These are phyloP conservation scores for Mariannaea elegans DNA, from an alignment of 2,329 filamentous ascomycete genomes.

Conservation along the genomic window DNA sequence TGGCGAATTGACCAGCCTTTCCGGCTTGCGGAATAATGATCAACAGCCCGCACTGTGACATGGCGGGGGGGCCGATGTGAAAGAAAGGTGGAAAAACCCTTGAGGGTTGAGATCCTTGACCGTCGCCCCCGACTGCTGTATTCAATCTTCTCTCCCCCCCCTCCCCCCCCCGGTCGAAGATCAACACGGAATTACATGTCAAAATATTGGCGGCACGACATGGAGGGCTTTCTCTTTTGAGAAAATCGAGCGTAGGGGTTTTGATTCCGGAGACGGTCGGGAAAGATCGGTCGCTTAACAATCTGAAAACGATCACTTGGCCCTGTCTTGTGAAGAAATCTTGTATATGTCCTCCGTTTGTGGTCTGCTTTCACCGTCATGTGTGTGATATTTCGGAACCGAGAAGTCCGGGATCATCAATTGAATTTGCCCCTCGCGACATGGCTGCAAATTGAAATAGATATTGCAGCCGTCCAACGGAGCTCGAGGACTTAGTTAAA, in stretches of 20 bases:
- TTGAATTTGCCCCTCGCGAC: constrained; percentile 14
- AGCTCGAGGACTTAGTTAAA: constrained; percentile 4
- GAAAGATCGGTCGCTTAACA: constrained; percentile 26
- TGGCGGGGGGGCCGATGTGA: constrained; percentile 30
- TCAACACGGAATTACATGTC: constrained; percentile 25
- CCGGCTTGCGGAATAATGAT: constrained; percentile 18
- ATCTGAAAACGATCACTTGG: constrained; percentile 24
- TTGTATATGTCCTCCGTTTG: neutral
- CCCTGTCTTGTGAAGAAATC: constrained; percentile 24
- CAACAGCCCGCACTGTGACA: constrained; percentile 34
- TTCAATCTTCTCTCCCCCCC: constrained; percentile 7
- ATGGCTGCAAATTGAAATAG: constrained; percentile 20
- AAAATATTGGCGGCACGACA: constrained; percentile 19
- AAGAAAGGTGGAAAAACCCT: constrained; percentile 28
- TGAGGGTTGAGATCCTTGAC: constrained; percentile 29
- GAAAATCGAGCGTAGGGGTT: constrained; percentile 5
- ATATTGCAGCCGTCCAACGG: constrained; percentile 17
- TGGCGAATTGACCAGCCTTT: constrained; percentile 29
- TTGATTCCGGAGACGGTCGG: constrained; percentile 21
- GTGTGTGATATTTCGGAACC: constrained; percentile 19
- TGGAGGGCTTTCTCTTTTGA: constrained; percentile 14
- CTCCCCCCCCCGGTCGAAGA: constrained; percentile 19
- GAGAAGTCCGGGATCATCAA: constrained; percentile 1
- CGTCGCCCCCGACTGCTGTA: constrained; percentile 30
- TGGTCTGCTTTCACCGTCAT: constrained; percentile 24